Evolutionary conservation across 2,329 filamentous ascomycete species (phyloP).

Genomic region (Beauveria pseudobassiana): DNA sequence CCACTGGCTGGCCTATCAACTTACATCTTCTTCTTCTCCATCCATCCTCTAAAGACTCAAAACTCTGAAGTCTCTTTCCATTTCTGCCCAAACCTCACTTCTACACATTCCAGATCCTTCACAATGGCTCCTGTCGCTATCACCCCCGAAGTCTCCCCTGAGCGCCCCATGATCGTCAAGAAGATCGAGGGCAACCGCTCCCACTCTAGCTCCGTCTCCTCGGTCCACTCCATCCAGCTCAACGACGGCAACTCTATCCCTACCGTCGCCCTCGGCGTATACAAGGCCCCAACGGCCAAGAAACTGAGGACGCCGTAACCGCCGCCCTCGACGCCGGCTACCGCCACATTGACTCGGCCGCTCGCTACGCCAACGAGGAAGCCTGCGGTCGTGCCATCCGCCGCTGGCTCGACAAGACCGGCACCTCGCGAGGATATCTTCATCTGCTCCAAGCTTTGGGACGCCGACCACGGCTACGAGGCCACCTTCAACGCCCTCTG

Average conservation of each 20-base stretch:
- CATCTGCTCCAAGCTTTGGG: constrained; percentile 63
- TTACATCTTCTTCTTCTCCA: neutral
- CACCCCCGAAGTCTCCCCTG: constrained; percentile 26
- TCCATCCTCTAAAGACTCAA: neutral
- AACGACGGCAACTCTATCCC: constrained; percentile 67
- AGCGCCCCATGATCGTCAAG: constrained; percentile 23
- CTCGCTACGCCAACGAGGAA: constrained; percentile 56
- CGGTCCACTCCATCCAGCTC: constrained; percentile 44
- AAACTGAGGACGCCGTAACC: constrained; percentile 53
- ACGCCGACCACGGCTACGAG: constrained; percentile 33
- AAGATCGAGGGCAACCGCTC: constrained; percentile 20
- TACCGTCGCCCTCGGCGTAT: constrained; percentile 38
- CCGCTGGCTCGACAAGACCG: constrained; percentile 56
- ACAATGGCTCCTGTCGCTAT: constrained; percentile 30
- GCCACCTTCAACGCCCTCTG: constrained; percentile 52
- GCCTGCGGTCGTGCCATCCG: constrained; percentile 66
- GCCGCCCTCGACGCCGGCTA: constrained; percentile 52
- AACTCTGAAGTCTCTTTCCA: neutral
- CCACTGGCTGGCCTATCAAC: neutral
- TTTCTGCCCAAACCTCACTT: neutral
- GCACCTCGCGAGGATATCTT: constrained; percentile 61
- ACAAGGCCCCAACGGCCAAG: constrained; percentile 41
- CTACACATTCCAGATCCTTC: constrained; percentile 9
- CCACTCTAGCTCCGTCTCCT: constrained; percentile 20
- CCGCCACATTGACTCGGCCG: constrained; percentile 47